Conservation (phyloP, 2,329 filamentous ascomycete genomes). For the Xylaria sp. region DNA sequence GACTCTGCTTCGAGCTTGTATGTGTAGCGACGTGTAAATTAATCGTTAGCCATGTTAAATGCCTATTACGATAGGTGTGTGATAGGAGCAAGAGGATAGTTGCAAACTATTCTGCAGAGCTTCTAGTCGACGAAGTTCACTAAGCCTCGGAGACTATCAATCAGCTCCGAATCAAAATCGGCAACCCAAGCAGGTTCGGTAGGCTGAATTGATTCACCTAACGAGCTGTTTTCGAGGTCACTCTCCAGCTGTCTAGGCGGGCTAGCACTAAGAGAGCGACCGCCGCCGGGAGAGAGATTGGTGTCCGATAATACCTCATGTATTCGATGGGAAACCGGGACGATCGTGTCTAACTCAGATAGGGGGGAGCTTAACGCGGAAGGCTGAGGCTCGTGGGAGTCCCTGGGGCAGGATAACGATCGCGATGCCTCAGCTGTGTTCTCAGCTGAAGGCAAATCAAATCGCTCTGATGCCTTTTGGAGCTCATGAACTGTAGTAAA, state of each 20-base stretch:
- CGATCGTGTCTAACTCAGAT: not conserved
- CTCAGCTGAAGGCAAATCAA: conserved; percentile 39
- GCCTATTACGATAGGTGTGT: not conserved
- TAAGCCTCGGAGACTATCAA: conserved; percentile 45
- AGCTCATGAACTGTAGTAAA: conserved; percentile 49
- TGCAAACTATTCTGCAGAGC: not conserved
- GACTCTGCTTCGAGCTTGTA: not conserved
- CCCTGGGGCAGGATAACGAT: not conserved
- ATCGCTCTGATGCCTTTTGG: conserved; percentile 45
- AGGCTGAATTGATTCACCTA: conserved; percentile 28
- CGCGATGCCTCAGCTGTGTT: not conserved
- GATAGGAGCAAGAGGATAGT: conserved; percentile 4
- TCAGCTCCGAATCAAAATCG: conserved; percentile 46
- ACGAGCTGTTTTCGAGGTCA: not conserved
- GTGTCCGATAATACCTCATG: not conserved
- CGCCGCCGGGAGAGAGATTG: not conserved
- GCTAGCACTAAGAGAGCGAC: not conserved
- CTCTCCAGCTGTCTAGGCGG: not conserved
- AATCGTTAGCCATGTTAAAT: conserved; percentile 6
- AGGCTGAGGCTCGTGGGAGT: not conserved
- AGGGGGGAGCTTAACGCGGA: conserved; percentile 28
- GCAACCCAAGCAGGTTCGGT: conserved; percentile 46
- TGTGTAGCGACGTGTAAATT: conserved; percentile 1
- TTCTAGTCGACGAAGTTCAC: conserved; percentile 48
- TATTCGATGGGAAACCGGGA: not conserved